Conservation (phyloP, 768 basidiomycete genomes). For the Podaxis rugospora region DNA sequence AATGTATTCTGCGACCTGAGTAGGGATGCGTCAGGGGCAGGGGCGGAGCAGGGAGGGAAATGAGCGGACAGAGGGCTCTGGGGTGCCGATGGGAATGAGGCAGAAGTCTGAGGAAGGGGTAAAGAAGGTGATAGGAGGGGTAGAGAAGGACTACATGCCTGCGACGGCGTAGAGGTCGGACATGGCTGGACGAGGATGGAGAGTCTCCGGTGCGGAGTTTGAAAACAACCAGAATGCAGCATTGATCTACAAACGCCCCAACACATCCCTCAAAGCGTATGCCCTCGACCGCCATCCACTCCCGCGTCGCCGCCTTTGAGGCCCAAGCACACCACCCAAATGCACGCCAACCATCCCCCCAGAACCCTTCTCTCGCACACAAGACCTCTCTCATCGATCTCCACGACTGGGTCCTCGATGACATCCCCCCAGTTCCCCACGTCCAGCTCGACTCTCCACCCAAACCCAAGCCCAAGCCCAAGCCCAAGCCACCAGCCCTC, state of each 20-base stretch:
- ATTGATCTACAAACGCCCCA: neutral
- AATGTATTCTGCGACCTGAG: slow-evolving; percentile 72
- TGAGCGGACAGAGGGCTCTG: slow-evolving; percentile 53
- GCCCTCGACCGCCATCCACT: slow-evolving; percentile 44
- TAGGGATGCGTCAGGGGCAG: slow-evolving; percentile 12
- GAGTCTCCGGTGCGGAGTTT: slow-evolving; percentile 10
- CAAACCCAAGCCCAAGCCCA: neutral
- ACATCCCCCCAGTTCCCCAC: slow-evolving; percentile 27
- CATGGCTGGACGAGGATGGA: slow-evolving; percentile 14
- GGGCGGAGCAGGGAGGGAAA: neutral
- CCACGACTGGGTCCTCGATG: slow-evolving; percentile 70
- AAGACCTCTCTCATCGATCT: slow-evolving; percentile 68
- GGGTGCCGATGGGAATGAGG: slow-evolving; percentile 82
- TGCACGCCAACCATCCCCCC: slow-evolving; percentile 41
- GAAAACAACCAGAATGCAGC: slow-evolving; percentile 4
- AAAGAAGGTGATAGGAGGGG: slow-evolving; percentile 1
- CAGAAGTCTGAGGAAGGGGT: slow-evolving; percentile 63
- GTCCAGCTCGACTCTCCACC: neutral
- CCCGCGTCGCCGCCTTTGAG: slow-evolving; percentile 64
- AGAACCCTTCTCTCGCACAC: slow-evolving; percentile 43
- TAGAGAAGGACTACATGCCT: slow-evolving; percentile 33
- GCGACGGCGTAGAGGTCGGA: slow-evolving; percentile 73
- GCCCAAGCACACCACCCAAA: slow-evolving; percentile 19
- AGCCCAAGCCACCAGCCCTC: slow-evolving; percentile 10
- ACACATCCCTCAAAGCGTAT: slow-evolving; percentile 13